A percentile compares a stretch with the other conserved stretches of the same genome.
Conservation (phyloP, 495 filamentous ascomycete genomes). For the Ascobolus immersus region DNA sequence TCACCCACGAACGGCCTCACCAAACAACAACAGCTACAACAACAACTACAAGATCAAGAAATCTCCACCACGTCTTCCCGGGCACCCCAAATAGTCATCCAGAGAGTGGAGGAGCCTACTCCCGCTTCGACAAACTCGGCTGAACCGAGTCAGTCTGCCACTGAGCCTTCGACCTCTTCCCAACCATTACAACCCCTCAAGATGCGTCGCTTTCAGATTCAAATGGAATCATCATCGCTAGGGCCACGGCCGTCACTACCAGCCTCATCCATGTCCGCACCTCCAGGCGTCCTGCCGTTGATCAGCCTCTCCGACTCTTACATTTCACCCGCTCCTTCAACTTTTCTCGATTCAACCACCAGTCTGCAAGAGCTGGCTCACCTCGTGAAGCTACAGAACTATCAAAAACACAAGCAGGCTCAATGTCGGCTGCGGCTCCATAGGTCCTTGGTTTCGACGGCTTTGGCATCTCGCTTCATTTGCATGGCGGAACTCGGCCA, state of each 20-base stretch:
- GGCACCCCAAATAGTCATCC: too few species aligned
- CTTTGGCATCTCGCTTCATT: slow-evolving; percentile 53
- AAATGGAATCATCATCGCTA: too few species aligned
- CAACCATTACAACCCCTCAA: too few species aligned
- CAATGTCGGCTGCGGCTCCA: slow-evolving; percentile 42
- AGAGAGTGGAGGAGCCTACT: too few species aligned
- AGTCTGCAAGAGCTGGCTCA: slow-evolving; percentile 47
- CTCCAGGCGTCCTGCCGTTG: slow-evolving; percentile 19
- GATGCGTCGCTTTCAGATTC: too few species aligned
- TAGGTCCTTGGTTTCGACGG: slow-evolving; percentile 41
- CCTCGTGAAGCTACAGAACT: slow-evolving; percentile 40
- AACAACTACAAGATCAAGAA: too few species aligned
- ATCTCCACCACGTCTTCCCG: too few species aligned
- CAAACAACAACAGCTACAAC: too few species aligned
- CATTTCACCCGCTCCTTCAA: slow-evolving; percentile 18
- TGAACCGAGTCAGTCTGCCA: too few species aligned
- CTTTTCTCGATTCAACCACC: slow-evolving; percentile 25
- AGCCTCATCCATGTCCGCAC: slow-evolving; percentile 17
- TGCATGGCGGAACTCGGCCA: slow-evolving; percentile 54
- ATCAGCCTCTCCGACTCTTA: slow-evolving; percentile 20
- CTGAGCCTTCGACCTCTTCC: too few species aligned
- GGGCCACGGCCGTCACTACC: slow-evolving; percentile 11
- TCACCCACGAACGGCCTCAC: too few species aligned
- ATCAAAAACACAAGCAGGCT: slow-evolving; percentile 45
- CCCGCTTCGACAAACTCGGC: too few species aligned